Percentiles rank a stretch among this genome's conserved stretches.
phyloP scores from a whole-genome alignment of 129 eudicot genomes.

The Centella asiatica region DNA sequence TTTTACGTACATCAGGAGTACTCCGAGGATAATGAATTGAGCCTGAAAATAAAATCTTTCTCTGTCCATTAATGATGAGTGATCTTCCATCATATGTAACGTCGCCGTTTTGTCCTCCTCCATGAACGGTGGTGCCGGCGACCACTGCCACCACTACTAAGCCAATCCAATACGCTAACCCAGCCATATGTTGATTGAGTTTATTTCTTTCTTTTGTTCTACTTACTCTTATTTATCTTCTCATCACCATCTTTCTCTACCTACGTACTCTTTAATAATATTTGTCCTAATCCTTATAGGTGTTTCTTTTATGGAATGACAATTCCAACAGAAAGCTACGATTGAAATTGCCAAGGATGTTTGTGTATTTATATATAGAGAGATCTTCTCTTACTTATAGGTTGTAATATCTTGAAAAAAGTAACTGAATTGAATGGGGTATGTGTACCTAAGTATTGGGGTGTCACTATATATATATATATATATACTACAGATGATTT shows the following conservation, averaged over 20 bases:
- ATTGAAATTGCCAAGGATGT: neutral
- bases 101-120: conserved; percentile 25
- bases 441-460: too few species aligned
- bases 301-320: neutral
- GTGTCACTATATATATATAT: too few species aligned
- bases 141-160: conserved; percentile 19
- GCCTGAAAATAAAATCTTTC: conserved; percentile 64
- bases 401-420: neutral
- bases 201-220: too few species aligned
- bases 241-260: conserved; percentile 4
- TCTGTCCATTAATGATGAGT: conserved; percentile 57
- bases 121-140: neutral
- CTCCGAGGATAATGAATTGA: conserved; percentile 93
- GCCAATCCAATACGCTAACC: conserved; percentile 28
- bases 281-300: neutral
- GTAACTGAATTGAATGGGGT: neutral
- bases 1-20: conserved; percentile 67
- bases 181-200: too few species aligned
- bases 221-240: too few species aligned
- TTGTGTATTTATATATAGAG: neutral
- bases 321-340: neutral
- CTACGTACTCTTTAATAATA: neutral
- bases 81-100: conserved; percentile 82
- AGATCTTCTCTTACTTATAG: neutral
- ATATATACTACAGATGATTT: too few species aligned